phyloP scores from a whole-genome alignment of 2,329 filamentous ascomycete genomes.

The Dothidotthia symphoricarpi region DNA sequence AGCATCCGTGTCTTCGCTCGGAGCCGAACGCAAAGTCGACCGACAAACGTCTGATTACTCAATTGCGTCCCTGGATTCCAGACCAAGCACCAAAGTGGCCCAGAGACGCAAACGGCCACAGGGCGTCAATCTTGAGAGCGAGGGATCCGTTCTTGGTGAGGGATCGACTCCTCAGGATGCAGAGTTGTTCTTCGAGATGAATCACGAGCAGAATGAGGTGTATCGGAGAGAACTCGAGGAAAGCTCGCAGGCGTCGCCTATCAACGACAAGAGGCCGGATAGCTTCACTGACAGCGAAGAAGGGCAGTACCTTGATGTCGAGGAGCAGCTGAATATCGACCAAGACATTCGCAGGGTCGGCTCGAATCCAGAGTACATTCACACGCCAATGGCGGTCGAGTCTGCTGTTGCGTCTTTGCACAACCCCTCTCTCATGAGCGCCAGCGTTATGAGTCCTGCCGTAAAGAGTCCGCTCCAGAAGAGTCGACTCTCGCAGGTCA shows the following conservation, averaged over 20 bases:
- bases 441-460: conserved; percentile 29
- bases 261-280: conserved; percentile 54
- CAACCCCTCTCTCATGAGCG: conserved; percentile 73
- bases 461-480: conserved; percentile 20
- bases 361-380: conserved; percentile 73
- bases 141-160: conserved; percentile 48
- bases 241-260: conserved; percentile 47
- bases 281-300: conserved; percentile 56
- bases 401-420: conserved; percentile 89
- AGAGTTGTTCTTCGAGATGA: conserved; percentile 52
- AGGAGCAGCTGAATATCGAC: conserved; percentile 56
- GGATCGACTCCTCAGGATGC: conserved; percentile 40
- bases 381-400: conserved; percentile 71
- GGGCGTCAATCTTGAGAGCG: conserved; percentile 53
- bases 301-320: conserved; percentile 52
- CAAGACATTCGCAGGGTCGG: conserved; percentile 70
- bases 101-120: conserved; percentile 54
- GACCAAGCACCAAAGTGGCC: conserved; percentile 58
- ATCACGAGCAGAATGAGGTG: conserved; percentile 60
- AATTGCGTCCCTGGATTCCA: conserved; percentile 58
- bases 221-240: conserved; percentile 50
- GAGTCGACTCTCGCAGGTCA: conserved; percentile 28
- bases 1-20: conserved; percentile 60
- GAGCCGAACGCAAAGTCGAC: conserved; percentile 51
- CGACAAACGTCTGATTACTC: conserved; percentile 57